These are phyloP conservation scores for Phytophthora pini DNA, from an alignment of 352 stramenopile genomes.

Conservation along the genomic window DNA sequence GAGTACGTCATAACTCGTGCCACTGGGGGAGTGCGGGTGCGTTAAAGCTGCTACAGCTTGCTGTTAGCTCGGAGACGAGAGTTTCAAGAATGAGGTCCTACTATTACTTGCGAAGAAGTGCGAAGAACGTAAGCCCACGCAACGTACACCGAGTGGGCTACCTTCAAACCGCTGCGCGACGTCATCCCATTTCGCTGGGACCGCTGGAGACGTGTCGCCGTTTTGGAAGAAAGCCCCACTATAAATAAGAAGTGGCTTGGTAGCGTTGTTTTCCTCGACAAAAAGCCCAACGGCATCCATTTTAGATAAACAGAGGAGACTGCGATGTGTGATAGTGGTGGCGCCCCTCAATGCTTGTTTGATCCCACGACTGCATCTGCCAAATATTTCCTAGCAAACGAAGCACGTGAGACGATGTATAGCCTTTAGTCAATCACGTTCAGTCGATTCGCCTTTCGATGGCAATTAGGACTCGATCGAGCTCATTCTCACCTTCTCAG, in stretches of 20 bases:
- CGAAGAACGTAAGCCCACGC: conserved; percentile 6
- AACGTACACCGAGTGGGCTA: conserved; percentile 24
- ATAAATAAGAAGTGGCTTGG: conserved; percentile 27
- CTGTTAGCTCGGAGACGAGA: conserved; percentile 17
- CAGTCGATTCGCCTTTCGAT: background rate
- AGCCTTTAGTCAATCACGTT: too few relatives aligned
- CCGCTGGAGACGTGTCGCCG: conserved; percentile 27
- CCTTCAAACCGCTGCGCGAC: conserved; percentile 23
- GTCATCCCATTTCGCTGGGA: conserved; percentile 37
- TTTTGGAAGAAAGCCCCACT: conserved; percentile 36
- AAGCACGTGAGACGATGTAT: conserved; percentile 18
- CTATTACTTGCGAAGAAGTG: conserved; percentile 17
- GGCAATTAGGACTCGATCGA: background rate
- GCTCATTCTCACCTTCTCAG: conserved; percentile 5
- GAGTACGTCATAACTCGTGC: conserved; percentile 27
- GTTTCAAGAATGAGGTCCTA: conserved; percentile 37
- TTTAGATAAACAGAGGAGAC: conserved; percentile 1
- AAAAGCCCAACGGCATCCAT: conserved; percentile 13
- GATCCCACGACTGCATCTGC: conserved; percentile 20
- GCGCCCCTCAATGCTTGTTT: conserved; percentile 13
- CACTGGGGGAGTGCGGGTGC: background rate
- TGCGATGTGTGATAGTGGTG: conserved; percentile 19
- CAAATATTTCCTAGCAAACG: conserved; percentile 18
- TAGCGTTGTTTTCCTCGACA: conserved; percentile 14
- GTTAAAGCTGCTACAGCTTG: conserved; percentile 24